Evolutionary conservation across 2,329 filamentous ascomycete species (phyloP), one percentile per base, ranked within the genome.

Genomic region (Clarireedia monteithiana): DNA sequence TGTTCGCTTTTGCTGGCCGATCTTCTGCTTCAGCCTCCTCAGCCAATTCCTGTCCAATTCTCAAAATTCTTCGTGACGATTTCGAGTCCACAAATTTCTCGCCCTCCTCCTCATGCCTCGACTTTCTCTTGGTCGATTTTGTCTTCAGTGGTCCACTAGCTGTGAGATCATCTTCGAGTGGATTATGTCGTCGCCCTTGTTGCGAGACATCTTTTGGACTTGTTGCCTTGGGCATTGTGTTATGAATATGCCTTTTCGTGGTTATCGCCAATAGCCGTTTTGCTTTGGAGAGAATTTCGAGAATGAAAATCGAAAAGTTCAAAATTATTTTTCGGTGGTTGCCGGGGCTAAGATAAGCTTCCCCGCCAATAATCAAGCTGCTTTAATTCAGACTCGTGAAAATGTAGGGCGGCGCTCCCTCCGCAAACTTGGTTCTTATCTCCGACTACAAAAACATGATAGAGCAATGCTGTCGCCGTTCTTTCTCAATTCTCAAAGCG

Each of bases 81-180:
- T 89, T 91, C 57, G 91, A 85, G 71, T 96, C 91, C 59, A 99
- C 83, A 67, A 87, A 97, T 61, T 79, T 76, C 59, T 88, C 83
- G 58, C 81, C 79, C 57, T 83, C 79, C 34, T 80, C 77, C 36
- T 83, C 81, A 50, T 77, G 71, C 54, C 76, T 80, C 62, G 78
- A 75, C 71, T 84, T 86, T 64, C 79, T 79, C 75, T 89, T 89
- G 66, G 77, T 78, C 63, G 84, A 84, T 77, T 91, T 85, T 69
- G 84, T 84, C 74, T 91, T 83, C 67, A 92, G 71, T 62, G 85
- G 76, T 59, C 85, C 79, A 57, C 85, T 80, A 63, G 89, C 78
- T 64, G 86, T 73, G 68, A 97, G 79, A 67, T 97, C 94, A 68
- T 95, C 88, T 66, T 92, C 87, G 58, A 99, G 86, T 42, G 92